These are phyloP conservation scores for Ceratocystis alfenasii DNA, from an alignment of 2,329 filamentous ascomycete species.

Conservation along the genomic window DNA sequence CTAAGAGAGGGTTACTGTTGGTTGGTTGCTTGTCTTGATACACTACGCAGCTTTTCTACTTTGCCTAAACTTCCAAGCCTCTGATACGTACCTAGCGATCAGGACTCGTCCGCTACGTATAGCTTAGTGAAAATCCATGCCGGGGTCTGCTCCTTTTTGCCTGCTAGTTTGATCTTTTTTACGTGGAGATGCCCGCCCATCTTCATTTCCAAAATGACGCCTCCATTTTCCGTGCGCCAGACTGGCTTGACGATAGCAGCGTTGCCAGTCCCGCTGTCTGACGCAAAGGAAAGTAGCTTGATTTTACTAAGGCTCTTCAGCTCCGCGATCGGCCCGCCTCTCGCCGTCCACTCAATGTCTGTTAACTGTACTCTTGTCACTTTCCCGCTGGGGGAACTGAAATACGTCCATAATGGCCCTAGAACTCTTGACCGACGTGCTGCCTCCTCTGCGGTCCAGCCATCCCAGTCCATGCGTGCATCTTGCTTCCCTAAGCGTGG, in stretches of 20 bases:
- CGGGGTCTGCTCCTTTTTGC: conserved; percentile 27
- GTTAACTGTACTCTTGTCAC: conserved; percentile 13
- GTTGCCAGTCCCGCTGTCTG: not conserved
- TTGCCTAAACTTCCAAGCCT: too few relatives aligned
- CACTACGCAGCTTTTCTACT: too few relatives aligned
- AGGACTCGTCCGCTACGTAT: not conserved
- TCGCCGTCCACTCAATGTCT: conserved; percentile 2
- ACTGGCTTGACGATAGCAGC: not conserved
- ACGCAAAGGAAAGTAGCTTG: not conserved
- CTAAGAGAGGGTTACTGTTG: not conserved
- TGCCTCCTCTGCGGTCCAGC: conserved; percentile 44
- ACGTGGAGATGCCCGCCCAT: conserved; percentile 27
- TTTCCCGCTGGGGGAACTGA: not conserved
- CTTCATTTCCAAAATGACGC: conserved; percentile 25
- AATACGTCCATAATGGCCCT: conserved; percentile 51
- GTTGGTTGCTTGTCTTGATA: not conserved
- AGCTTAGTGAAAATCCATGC: not conserved
- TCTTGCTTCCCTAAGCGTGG: conserved; percentile 60
- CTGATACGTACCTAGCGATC: too few relatives aligned
- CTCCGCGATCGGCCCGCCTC: not conserved
- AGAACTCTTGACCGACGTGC: conserved; percentile 47
- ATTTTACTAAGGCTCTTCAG: not conserved
- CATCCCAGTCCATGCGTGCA: conserved; percentile 47
- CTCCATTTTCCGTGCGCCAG: conserved; percentile 20
- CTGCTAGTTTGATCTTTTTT: conserved; percentile 29